Evolutionary conservation across 2,329 filamentous ascomycete genomes (phyloP).

Genomic region (Triangularia setosa): DNA sequence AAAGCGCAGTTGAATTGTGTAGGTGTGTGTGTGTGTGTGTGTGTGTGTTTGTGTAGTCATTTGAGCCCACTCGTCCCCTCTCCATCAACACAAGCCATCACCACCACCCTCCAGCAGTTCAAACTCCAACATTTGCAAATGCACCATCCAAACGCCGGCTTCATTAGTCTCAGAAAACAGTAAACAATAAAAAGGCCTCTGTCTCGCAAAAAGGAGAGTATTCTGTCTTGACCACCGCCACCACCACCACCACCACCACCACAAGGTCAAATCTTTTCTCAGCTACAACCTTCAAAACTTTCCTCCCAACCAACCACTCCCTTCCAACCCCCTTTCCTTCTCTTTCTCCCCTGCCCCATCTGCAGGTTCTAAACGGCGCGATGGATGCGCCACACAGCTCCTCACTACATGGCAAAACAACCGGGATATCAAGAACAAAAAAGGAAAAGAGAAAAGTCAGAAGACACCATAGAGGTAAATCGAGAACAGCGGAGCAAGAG

Average conservation of each 20-base stretch:
- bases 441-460: constrained; percentile 2
- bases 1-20: not conserved
- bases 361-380: not conserved
- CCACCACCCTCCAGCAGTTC: not conserved
- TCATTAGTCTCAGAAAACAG: constrained; percentile 25
- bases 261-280: not conserved
- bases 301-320: not conserved
- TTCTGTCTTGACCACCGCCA: constrained; percentile 9
- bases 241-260: constrained; percentile 9
- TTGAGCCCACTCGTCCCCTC: not conserved
- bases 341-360: not conserved
- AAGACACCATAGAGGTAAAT: not conserved
- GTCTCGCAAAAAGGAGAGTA: constrained; percentile 12
- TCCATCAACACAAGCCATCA: not conserved
- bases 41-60: not conserved
- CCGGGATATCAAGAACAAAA: constrained; percentile 19
- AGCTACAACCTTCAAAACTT: not conserved
- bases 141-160: constrained; percentile 12
- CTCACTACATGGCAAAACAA: constrained; percentile 11
- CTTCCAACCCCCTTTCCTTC: not conserved
- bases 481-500: not conserved
- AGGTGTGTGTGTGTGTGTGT: not conserved
- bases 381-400: not conserved
- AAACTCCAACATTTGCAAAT: constrained; percentile 3
- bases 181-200: constrained; percentile 14